Conservation (phyloP, 177 flowering plant species). For the Telopea speciosissima region DNA sequence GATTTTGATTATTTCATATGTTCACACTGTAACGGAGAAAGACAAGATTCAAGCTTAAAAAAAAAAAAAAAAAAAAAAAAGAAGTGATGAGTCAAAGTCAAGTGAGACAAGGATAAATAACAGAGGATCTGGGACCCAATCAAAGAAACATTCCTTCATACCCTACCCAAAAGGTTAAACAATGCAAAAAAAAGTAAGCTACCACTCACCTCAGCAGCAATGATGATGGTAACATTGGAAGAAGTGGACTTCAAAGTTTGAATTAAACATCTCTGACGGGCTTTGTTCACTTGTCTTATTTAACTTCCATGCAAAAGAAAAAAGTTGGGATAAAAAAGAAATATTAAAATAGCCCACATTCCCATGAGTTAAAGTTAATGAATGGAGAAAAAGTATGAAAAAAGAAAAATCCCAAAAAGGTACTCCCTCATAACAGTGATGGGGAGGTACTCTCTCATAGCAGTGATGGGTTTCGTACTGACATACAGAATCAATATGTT, state of each 20-base stretch:
- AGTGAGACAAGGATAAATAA: constrained; percentile 11
- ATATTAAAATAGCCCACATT: constrained; percentile 7
- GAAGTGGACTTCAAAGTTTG: constrained; percentile 19
- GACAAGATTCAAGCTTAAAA: not conserved
- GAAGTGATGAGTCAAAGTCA: not conserved
- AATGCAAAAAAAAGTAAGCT: not conserved
- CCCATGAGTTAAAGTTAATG: constrained; percentile 13
- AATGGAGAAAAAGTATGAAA: constrained; percentile 10
- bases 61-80: too few relatives aligned
- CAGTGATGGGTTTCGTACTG: constrained; percentile 25
- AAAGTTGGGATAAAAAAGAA: not conserved
- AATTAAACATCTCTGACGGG: constrained; percentile 8
- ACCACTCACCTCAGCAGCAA: constrained; percentile 14
- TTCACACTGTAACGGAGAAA: not conserved
- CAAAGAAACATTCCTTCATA: constrained; percentile 35
- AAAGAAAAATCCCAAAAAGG: constrained; percentile 2
- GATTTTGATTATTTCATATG: too few relatives aligned
- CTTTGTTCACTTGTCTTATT: constrained; percentile 19
- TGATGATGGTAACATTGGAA: constrained; percentile 19
- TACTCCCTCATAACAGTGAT: too few relatives aligned
- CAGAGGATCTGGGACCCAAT: constrained; percentile 15
- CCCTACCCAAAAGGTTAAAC: constrained; percentile 21
- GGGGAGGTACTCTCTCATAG: constrained; percentile 7
- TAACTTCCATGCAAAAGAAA: constrained; percentile 20
- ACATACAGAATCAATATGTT: constrained; percentile 29